phyloP scores from a whole-genome alignment of 2,329 filamentous ascomycete genomes.

The Cercospora sp. region DNA sequence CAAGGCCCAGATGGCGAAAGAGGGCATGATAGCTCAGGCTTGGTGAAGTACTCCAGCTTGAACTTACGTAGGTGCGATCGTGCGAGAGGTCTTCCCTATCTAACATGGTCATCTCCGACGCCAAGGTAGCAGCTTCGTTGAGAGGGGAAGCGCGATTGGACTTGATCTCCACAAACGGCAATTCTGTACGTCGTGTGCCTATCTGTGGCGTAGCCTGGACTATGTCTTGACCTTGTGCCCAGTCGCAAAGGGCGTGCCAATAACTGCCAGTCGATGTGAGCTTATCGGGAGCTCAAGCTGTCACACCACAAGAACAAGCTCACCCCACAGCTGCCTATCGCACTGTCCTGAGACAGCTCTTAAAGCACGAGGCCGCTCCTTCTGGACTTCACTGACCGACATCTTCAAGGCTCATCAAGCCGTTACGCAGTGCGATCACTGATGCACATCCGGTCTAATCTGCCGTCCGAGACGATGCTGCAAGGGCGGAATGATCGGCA shows the following conservation, averaged over 20 bases:
- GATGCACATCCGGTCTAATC: no score
- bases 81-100: background rate
- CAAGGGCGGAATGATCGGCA: background rate
- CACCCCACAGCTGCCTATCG: background rate
- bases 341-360: background rate
- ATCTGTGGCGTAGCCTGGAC: background rate
- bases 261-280: background rate
- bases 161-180: background rate
- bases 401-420: background rate
- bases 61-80: no score
- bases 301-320: background rate
- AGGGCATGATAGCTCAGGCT: background rate
- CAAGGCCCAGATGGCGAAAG: background rate
- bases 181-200: constrained; percentile 2
- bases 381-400: background rate
- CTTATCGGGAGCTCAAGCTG: background rate
- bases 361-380: background rate
- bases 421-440: background rate
- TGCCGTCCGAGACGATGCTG: background rate
- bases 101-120: background rate
- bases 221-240: background rate
- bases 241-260: background rate
- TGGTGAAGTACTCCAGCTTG: background rate
- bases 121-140: background rate
- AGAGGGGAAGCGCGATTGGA: background rate